Evolutionary conservation across 805 yeast species (phyloP), one percentile per base, ranked within the genome.

Genomic region (Scheffersomyces lignosus): DNA sequence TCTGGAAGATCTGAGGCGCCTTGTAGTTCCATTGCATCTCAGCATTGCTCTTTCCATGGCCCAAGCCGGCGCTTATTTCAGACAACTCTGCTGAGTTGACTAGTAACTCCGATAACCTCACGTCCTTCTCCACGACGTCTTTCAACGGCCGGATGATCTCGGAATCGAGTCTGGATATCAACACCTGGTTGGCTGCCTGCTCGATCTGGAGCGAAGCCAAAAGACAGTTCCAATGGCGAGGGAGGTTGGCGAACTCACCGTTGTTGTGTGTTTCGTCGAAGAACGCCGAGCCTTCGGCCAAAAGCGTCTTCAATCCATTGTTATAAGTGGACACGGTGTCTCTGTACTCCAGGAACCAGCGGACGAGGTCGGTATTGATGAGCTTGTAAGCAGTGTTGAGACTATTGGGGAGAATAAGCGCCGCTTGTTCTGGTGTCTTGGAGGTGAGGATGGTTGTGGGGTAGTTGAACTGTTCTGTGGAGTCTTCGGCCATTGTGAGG

Each of bases 1-100:
- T 78, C 48, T 81, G 82, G 54, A 86, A 83, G 29, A 84, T 78
- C 37, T 74, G 78, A 2, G 95, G 91, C 2, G 93, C 91, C 56
- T 81, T 80, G 36, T 77, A 66, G 44, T 80, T 81, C 96, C 96
- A 88, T 49, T 77, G 75, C 24, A 68, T 68, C 36, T 75, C 80
- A 22, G 78, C 73, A 32, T 62, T 50, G 33, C 42, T 32, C 31
- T 41, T 44, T 4, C 41, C 35, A 15, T 46, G 33, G 17, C 37
- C 34, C 37, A 68, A 34, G 33, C 48, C 47, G 28, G 57, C 12
- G 52, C 58, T 32, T 66, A 60, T 45, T 64, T 75, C 61, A 52
- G 62, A 45, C 57, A 66, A 45, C 64, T 69, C 66, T 57, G 60
- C 66, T 5, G 66, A 73, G 58, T 55, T 73, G 64, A 58, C 64